Percentiles rank a stretch among this genome's conserved stretches.
phyloP scores from a whole-genome alignment of 257 asterid genomes.

The Sherardia arvensis region DNA sequence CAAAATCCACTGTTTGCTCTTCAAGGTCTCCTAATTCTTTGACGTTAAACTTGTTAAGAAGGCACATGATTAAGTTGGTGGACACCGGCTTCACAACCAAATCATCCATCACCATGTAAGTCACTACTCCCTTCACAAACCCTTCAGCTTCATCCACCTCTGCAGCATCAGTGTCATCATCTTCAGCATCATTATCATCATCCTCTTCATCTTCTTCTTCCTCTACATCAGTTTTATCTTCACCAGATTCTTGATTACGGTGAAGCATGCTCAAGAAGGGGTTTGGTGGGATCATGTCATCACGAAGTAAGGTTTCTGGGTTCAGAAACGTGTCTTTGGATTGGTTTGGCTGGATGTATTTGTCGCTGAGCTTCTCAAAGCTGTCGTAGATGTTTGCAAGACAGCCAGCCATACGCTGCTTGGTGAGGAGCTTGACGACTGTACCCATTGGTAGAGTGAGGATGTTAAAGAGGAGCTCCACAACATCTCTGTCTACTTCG shows the following conservation, averaged over 20 bases:
- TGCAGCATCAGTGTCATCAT: neutral
- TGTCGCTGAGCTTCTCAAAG: neutral
- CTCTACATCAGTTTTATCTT: too few relatives aligned
- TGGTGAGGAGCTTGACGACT: neutral
- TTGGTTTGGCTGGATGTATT: slow-evolving; percentile 12
- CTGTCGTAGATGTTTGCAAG: neutral
- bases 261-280: too few relatives aligned
- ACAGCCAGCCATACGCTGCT: neutral
- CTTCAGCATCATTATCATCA: neutral
- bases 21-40: neutral
- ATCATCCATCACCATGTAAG: slow-evolving; percentile 33
- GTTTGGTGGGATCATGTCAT: too few relatives aligned
- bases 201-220: neutral
- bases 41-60: slow-evolving; percentile 12
- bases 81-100: slow-evolving; percentile 26
- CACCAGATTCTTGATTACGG: too few relatives aligned
- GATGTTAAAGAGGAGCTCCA: neutral
- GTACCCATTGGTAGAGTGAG: neutral
- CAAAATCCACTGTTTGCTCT: neutral
- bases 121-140: slow-evolving; percentile 27
- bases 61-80: neutral
- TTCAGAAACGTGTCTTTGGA: slow-evolving; percentile 20
- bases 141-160: slow-evolving; percentile 3
- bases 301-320: neutral
- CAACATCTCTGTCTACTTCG: neutral